phyloP scores from a whole-genome alignment of 176 grass and related monocot genomes.

The Triticum monococcum region DNA sequence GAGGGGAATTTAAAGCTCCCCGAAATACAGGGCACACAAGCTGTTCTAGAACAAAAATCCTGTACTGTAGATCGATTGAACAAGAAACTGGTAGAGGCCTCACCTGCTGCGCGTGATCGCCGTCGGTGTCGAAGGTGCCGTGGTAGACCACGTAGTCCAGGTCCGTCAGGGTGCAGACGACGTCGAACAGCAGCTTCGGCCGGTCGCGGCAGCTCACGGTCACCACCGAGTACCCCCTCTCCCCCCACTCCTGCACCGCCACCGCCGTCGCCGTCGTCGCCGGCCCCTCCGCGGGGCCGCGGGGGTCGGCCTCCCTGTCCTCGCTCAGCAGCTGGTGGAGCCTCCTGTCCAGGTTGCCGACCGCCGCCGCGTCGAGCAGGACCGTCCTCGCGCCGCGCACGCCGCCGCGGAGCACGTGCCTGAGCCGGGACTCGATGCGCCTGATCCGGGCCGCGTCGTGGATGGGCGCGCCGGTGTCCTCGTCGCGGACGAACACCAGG shows the following conservation, averaged over 20 bases:
- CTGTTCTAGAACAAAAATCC: background rate
- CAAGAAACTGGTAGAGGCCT: conserved; percentile 7
- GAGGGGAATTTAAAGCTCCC: background rate
- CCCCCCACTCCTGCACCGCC: conserved; percentile 69
- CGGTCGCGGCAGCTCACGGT: conserved; percentile 78
- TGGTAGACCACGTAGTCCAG: conserved; percentile 95
- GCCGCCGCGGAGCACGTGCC: conserved; percentile 70
- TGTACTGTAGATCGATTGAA: background rate
- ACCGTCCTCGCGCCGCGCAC: conserved; percentile 48
- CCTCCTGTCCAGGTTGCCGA: conserved; percentile 57
- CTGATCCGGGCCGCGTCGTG: conserved; percentile 45
- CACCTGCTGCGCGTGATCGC: conserved; percentile 79
- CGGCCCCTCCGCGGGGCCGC: background rate
- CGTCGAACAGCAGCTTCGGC: conserved; percentile 90
- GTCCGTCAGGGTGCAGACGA: conserved; percentile 86
- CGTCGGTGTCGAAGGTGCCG: conserved; percentile 73
- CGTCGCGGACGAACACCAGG: conserved; percentile 66
- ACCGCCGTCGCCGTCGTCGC: conserved; percentile 18
- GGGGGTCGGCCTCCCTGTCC: conserved; percentile 49
- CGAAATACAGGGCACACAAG: background rate
- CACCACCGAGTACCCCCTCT: conserved; percentile 79
- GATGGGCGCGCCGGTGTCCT: conserved; percentile 50
- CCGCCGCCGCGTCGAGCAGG: conserved; percentile 22
- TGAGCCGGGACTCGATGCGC: conserved; percentile 54
- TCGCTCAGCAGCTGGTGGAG: conserved; percentile 84